Percentiles rank a stretch among this genome's conserved stretches.
Evolutionary conservation across 805 yeast genomes (phyloP).

Genomic region (Ogataea henricii): DNA sequence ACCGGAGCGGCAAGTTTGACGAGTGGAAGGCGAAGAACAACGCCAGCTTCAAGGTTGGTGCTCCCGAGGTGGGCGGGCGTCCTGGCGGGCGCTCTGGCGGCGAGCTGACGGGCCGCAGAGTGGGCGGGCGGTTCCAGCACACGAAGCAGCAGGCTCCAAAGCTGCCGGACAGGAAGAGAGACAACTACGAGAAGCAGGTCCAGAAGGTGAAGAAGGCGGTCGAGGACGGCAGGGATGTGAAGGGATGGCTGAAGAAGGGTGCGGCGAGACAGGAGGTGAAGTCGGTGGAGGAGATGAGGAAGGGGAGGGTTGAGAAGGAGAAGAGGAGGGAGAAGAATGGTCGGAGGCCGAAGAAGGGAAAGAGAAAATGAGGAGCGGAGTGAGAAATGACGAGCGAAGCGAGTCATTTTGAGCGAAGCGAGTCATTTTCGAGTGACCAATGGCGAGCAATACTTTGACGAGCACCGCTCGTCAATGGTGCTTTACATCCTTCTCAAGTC

Average conservation of each 20-base stretch:
- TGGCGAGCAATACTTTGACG: too few species aligned
- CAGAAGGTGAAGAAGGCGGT: slow-evolving; percentile 78
- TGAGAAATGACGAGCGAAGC: neutral
- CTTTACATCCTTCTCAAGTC: too few species aligned
- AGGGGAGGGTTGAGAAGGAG: slow-evolving; percentile 67
- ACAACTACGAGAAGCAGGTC: slow-evolving; percentile 80
- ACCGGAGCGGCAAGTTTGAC: slow-evolving; percentile 87
- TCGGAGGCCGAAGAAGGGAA: slow-evolving; percentile 59
- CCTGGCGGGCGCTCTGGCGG: slow-evolving; percentile 33
- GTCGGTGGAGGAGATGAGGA: slow-evolving; percentile 75
- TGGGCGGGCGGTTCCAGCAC: slow-evolving; percentile 66
- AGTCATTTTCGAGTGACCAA: too few species aligned
- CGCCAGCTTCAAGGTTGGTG: slow-evolving; percentile 53
- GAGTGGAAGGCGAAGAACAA: slow-evolving; percentile 83
- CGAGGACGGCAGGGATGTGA: slow-evolving; percentile 70
- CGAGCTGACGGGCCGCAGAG: slow-evolving; percentile 35
- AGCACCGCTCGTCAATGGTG: too few species aligned
- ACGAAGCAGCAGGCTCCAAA: slow-evolving; percentile 77
- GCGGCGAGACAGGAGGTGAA: slow-evolving; percentile 59
- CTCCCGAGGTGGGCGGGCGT: slow-evolving; percentile 44
- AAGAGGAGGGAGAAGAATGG: slow-evolving; percentile 83
- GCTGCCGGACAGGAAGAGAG: slow-evolving; percentile 87
- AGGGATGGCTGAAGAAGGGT: slow-evolving; percentile 56
- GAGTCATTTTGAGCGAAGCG: too few species aligned
- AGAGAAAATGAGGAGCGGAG: slow-evolving; percentile 11